A percentile compares a stretch with the other conserved stretches of the same genome.
These are phyloP conservation scores for Bathelium albidoporum DNA, from an alignment of 495 filamentous ascomycete species.

Conservation along the genomic window DNA sequence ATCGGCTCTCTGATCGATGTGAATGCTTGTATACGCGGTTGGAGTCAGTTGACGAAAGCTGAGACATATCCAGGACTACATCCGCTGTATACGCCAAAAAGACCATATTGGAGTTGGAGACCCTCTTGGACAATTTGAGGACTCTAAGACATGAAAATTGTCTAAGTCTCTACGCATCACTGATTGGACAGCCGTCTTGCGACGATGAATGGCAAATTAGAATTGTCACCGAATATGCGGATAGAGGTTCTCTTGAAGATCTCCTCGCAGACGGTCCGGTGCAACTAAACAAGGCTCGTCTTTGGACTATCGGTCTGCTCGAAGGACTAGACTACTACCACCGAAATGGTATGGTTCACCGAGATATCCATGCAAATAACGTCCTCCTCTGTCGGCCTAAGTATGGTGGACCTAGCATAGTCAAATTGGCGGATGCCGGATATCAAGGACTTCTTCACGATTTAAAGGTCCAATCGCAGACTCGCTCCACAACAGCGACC, in stretches of 20 bases:
- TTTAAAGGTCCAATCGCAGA: slow-evolving; percentile 41
- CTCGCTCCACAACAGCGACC: slow-evolving; percentile 33
- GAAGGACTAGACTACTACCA: slow-evolving; percentile 83
- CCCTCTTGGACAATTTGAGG: slow-evolving; percentile 59
- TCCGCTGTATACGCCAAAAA: slow-evolving; percentile 38
- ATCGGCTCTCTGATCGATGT: too few species aligned
- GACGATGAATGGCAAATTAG: slow-evolving; percentile 60
- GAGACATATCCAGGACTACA: neutral
- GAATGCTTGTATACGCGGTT: too few species aligned
- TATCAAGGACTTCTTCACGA: slow-evolving; percentile 54
- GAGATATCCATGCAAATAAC: slow-evolving; percentile 64
- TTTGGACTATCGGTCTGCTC: slow-evolving; percentile 84
- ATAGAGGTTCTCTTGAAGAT: slow-evolving; percentile 74
- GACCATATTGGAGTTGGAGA: slow-evolving; percentile 54
- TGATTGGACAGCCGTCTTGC: slow-evolving; percentile 43
- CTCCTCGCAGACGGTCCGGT: slow-evolving; percentile 67
- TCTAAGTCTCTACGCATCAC: slow-evolving; percentile 68
- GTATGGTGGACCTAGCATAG: slow-evolving; percentile 42
- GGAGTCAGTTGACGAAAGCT: too few species aligned
- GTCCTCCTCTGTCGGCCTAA: slow-evolving; percentile 56
- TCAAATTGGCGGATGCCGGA: slow-evolving; percentile 59
- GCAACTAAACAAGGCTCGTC: slow-evolving; percentile 58
- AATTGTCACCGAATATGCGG: slow-evolving; percentile 64
- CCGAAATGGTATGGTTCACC: slow-evolving; percentile 69
- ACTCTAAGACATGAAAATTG: slow-evolving; percentile 67